phyloP scores from a whole-genome alignment of 345 rosid species.

The Populus tremula region DNA sequence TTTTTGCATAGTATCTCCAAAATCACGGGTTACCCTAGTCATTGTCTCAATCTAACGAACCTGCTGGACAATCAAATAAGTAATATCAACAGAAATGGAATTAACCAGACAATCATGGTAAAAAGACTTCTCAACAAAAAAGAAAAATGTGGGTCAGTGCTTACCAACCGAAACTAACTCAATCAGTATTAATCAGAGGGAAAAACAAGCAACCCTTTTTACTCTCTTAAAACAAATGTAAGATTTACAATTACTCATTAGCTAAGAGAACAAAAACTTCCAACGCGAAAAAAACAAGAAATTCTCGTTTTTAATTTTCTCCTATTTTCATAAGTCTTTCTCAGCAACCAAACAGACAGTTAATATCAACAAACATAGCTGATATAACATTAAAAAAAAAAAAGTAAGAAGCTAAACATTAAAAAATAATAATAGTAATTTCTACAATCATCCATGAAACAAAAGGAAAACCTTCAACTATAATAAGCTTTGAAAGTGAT shows the following conservation, averaged over 20 bases:
- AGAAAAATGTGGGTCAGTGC: constrained; percentile 21
- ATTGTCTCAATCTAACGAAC: constrained; percentile 28
- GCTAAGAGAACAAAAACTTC: not conserved
- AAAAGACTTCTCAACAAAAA: constrained; percentile 15
- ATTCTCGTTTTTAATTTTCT: not conserved
- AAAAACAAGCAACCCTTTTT: not conserved
- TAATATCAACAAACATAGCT: not conserved
- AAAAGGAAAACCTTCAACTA: not conserved
- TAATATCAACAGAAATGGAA: constrained; percentile 5
- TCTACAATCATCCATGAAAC: not conserved
- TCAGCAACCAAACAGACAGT: constrained; percentile 4
- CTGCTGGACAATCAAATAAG: constrained; percentile 17
- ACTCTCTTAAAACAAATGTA: not conserved
- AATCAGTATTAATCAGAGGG: not conserved
- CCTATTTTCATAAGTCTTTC: constrained; percentile 1
- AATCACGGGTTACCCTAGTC: constrained; percentile 75
- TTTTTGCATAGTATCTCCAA: constrained; percentile 58
- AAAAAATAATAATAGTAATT: not conserved
- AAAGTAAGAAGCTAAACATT: not conserved
- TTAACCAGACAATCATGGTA: constrained; percentile 8
- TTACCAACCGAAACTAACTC: constrained; percentile 14
- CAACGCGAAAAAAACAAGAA: not conserved
- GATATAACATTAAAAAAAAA: no score
- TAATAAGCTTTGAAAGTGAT: not conserved
- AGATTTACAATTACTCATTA: not conserved